Base-by-base conservation (phyloP, 2,329 filamentous ascomycete species). In the Botrytis fragariae region DNA sequence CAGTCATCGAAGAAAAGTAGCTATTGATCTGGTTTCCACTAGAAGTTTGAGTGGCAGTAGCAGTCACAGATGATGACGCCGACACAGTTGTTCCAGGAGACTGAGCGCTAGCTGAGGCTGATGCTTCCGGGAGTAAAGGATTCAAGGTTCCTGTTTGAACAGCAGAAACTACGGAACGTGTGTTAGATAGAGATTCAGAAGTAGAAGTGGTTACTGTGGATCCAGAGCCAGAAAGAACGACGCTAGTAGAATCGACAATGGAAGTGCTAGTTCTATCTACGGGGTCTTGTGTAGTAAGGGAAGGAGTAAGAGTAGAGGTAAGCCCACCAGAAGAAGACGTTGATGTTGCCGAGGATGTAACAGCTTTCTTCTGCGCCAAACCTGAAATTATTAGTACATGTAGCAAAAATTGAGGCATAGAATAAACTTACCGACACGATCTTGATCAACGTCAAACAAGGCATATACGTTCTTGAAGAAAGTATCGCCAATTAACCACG, bases 381-480 rank as follows among this genome's bases (percentile, higher is more conserved):
- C 73, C 73, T 74, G 57, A 45, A 35, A 54, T 59, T 16, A 35
- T 73, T 48, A 67, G 39, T 25, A 45, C 42, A 12, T 57, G 37
- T 39, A 39, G 29, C 12, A 45, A 4, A 59, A 10, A 57, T 8
- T 18, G 14, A 44, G 6, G n/a, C 32, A 18, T 25, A 32, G 18
- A 35, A 32, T 12, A 44, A 7, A 81, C 85, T 80, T 81, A 88
- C 91, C 92, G 76, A 94, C 88, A 69, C 87, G 87, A 61, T 82
- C 83, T 76, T 89, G 80, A 75, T 95, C 93, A 71, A 88, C 89
- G 81, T 97, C 94, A 80, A 97, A 97, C 37, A 96, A 91, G 1
- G 89, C 86, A 80, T 97, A 97, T 25, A 97, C 94, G 77, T 97
- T 97, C 84, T 97, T 97, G 75, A 97, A 83, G 78, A 97, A 97